phyloP scores from a whole-genome alignment of 345 rosid genomes.

The Carallia pectinifolia region DNA sequence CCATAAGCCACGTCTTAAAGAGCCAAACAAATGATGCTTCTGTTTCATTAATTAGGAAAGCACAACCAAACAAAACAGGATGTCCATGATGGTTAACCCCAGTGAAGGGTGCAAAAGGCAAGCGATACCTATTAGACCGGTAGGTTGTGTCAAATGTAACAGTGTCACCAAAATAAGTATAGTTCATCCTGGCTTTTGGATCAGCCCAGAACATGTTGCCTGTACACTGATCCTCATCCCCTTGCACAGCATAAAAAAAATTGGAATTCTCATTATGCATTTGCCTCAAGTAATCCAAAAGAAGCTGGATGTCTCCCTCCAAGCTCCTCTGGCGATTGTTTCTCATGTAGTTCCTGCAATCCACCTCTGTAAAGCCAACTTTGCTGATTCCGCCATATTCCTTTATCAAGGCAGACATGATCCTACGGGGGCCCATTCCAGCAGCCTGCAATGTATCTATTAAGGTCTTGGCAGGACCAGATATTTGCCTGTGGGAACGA shows the following conservation, averaged over 20 bases:
- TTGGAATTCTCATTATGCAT: constrained; percentile 59
- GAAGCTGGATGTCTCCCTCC: constrained; percentile 41
- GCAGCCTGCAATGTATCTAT: constrained; percentile 65
- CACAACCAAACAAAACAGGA: constrained; percentile 74
- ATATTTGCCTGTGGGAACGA: constrained; percentile 57
- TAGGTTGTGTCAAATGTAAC: constrained; percentile 54
- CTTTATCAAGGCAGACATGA: constrained; percentile 51
- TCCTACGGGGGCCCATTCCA: constrained; percentile 62
- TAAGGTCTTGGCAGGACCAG: constrained; percentile 62
- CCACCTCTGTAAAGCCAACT: constrained; percentile 51
- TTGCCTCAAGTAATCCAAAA: constrained; percentile 52
- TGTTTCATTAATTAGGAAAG: constrained; percentile 55
- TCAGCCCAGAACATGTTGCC: constrained; percentile 78
- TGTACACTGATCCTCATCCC: constrained; percentile 29
- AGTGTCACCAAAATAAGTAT: constrained; percentile 60
- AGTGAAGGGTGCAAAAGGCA: constrained; percentile 68
- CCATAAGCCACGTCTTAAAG: constrained; percentile 71
- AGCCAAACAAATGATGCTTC: constrained; percentile 68
- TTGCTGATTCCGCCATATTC: constrained; percentile 54
- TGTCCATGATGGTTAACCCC: constrained; percentile 78
- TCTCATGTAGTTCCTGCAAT: constrained; percentile 54
- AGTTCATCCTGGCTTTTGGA: constrained; percentile 50
- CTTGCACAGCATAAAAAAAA: constrained; percentile 61
- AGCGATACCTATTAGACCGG: constrained; percentile 34
- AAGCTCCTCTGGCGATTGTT: constrained; percentile 46